Conservation (phyloP, 306 rosid species). For the Alnus rubra region DNA sequence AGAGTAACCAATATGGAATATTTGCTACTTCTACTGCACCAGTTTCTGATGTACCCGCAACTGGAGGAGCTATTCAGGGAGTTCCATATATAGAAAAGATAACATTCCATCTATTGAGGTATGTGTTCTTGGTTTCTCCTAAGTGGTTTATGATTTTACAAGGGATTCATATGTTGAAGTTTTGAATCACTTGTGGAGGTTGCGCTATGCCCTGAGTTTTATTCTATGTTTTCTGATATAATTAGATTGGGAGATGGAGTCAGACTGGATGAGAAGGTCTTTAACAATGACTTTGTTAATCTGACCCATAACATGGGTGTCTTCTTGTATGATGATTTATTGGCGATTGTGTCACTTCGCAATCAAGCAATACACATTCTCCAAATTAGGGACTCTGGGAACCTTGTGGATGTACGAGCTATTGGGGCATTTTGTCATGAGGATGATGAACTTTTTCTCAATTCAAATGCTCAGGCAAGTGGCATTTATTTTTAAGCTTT, state of each 20-base stretch:
- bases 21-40: conserved; percentile 90
- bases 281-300: conserved; percentile 81
- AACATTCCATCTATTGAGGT: conserved; percentile 91
- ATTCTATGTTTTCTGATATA: conserved; percentile 21
- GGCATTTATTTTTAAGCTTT: conserved; percentile 21
- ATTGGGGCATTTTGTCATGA: conserved; percentile 87
- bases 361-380: conserved; percentile 82
- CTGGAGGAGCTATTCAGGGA: conserved; percentile 85
- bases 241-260: conserved; percentile 87
- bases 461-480: conserved; percentile 69
- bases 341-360: conserved; percentile 95
- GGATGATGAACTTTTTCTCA: conserved; percentile 92
- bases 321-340: conserved; percentile 92
- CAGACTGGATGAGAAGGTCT: conserved; percentile 75
- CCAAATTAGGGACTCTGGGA: conserved; percentile 90
- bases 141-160: neutral
- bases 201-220: neutral
- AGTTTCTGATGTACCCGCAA: conserved; percentile 63
- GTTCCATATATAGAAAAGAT: conserved; percentile 87
- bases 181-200: conserved; percentile 10
- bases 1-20: conserved; percentile 69
- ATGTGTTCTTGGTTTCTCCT: conserved; percentile 21
- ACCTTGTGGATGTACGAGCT: conserved; percentile 79
- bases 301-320: conserved; percentile 86
- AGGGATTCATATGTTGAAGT: neutral